A percentile compares a stretch with the other conserved stretches of the same genome.
These are phyloP conservation scores for Ustilago tritici DNA, from an alignment of 1,284 basidiomycete species.

Conservation along the genomic window DNA sequence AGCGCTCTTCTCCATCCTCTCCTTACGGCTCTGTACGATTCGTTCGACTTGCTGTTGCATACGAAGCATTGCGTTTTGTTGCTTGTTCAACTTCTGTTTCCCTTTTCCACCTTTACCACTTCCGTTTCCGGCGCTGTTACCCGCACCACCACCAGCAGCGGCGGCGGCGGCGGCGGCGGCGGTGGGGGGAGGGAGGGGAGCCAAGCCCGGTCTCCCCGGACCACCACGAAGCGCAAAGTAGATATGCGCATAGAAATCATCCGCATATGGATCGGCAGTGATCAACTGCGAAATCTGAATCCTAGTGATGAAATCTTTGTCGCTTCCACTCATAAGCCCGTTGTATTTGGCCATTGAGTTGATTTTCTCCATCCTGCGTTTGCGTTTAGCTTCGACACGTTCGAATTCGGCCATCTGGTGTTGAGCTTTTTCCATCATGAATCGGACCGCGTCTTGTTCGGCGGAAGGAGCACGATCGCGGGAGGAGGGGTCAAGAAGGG, in stretches of 20 bases:
- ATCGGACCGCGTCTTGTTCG: constrained; percentile 57
- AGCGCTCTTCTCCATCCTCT: constrained; percentile 71
- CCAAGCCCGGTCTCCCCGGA: constrained; percentile 36
- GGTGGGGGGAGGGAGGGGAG: constrained; percentile 25
- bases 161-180: constrained; percentile 13
- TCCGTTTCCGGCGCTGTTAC: too few relatives aligned
- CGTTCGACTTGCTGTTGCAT: constrained; percentile 98
- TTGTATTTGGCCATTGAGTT: constrained; percentile 86
- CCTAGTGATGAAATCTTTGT: constrained; percentile 99
- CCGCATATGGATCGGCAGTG: constrained; percentile 85
- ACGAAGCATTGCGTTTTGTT: constrained; percentile 93
- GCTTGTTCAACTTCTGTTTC: constrained; percentile 58
- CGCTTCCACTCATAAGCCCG: constrained; percentile 97
- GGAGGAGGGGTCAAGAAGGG: constrained; percentile 52
- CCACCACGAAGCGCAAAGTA: constrained; percentile 85
- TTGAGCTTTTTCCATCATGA: constrained; percentile 55
- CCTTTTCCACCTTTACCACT: constrained; percentile 47
- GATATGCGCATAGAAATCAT: constrained; percentile 98
- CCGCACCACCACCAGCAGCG: constrained; percentile 4
- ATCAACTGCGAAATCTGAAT: constrained; percentile 99
- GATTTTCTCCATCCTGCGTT: constrained; percentile 63
- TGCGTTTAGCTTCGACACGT: constrained; percentile 54
- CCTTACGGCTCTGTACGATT: constrained; percentile 90
- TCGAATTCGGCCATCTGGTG: constrained; percentile 57
- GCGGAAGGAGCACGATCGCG: constrained; percentile 40